A percentile compares a stretch with the other conserved stretches of the same genome.
Conservation (phyloP, 805 yeast genomes). For the Metschnikowia lachancei region DNA sequence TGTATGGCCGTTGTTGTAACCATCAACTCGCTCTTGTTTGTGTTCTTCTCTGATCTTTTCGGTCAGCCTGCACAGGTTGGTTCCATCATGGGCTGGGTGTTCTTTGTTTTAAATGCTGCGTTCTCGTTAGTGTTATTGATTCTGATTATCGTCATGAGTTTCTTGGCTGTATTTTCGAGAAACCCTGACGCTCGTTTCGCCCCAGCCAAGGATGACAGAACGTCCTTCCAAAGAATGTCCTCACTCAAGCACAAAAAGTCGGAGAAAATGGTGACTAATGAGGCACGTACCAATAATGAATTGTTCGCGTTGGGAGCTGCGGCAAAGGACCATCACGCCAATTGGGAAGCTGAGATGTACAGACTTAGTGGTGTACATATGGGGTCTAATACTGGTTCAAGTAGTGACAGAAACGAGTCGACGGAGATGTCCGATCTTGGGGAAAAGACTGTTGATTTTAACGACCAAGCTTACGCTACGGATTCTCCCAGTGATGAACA, state of each 20-base stretch:
- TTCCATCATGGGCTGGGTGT: conserved; percentile 89
- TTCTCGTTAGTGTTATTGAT: conserved; percentile 73
- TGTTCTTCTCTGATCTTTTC: conserved; percentile 82
- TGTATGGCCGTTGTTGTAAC: conserved; percentile 69
- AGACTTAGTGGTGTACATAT: conserved; percentile 36
- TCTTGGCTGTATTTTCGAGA: conserved; percentile 64
- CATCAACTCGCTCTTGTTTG: conserved; percentile 76
- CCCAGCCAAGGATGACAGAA: conserved; percentile 89
- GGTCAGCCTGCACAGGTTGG: conserved; percentile 75
- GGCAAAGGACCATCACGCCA: conserved; percentile 56
- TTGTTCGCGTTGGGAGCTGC: conserved; percentile 23
- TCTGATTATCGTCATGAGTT: conserved; percentile 63
- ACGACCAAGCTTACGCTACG: neutral
- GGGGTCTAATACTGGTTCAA: conserved; percentile 3
- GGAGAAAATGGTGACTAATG: conserved; percentile 8
- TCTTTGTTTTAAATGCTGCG: conserved; percentile 85
- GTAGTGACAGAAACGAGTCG: conserved; percentile 1
- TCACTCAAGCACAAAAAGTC: conserved; percentile 37
- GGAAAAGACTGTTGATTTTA: neutral
- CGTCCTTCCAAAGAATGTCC: conserved; percentile 68
- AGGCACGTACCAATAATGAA: conserved; percentile 17
- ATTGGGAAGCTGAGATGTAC: conserved; percentile 69
- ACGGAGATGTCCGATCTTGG: conserved; percentile 3
- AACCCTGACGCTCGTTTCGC: conserved; percentile 88
- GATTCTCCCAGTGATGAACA: neutral